Percentiles rank a stretch among this genome's conserved stretches.
phyloP scores from a whole-genome alignment of 176 grass and related monocot species.

The Aegilops bicornis region DNA sequence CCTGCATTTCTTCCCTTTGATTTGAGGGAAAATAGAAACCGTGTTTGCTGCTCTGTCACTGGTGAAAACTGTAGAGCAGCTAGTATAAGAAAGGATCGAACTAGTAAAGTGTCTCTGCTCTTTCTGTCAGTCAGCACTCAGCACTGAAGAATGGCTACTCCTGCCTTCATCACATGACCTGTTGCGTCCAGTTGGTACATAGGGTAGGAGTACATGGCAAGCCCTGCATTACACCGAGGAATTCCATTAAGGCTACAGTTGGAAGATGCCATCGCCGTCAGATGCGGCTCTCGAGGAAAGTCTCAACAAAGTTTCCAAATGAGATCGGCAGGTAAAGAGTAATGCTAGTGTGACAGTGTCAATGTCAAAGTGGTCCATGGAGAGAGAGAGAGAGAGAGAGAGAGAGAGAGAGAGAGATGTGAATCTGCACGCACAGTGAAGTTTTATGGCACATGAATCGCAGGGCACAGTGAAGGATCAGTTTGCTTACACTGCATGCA shows the following conservation, averaged over 20 bases:
- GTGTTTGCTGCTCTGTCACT: background rate
- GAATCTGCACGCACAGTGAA: constrained; percentile 32
- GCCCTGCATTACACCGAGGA: background rate
- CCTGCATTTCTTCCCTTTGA: background rate
- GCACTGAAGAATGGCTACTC: constrained; percentile 30
- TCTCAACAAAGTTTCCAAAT: constrained; percentile 15
- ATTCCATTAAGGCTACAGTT: background rate
- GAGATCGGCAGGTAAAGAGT: background rate
- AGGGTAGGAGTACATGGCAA: background rate
- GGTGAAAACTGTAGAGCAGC: background rate
- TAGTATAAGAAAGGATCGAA: constrained; percentile 24
- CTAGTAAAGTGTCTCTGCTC: background rate
- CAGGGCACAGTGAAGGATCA: constrained; percentile 58
- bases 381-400: background rate
- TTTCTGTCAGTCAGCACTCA: constrained; percentile 19
- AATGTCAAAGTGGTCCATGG: constrained; percentile 28
- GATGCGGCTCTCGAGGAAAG: constrained; percentile 17
- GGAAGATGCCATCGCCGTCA: background rate
- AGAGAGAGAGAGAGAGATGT: background rate
- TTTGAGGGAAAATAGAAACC: background rate
- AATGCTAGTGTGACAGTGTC: background rate
- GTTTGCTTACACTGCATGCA: constrained; percentile 41
- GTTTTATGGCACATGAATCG: constrained; percentile 55
- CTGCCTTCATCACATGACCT: constrained; percentile 33
- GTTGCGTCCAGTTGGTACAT: constrained; percentile 18